Evolutionary conservation across 1,284 basidiomycete species (phyloP).

Genomic region (Sporisorium exsertum): DNA sequence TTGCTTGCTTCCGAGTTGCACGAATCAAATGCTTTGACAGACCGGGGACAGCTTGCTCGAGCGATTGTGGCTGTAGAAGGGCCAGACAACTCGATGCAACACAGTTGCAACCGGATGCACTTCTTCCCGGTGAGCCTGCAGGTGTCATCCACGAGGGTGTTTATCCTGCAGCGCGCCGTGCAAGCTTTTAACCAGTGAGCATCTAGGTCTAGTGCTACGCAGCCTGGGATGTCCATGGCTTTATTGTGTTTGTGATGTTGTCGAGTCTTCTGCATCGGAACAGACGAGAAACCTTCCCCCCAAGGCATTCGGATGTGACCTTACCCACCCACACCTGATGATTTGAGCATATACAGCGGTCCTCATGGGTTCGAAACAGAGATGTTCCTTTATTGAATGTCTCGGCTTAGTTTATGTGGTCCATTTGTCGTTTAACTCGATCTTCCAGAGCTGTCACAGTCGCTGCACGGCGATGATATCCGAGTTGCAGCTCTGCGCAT

Average conservation of each 20-base stretch:
- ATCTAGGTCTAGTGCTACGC: neutral
- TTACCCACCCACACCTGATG: neutral
- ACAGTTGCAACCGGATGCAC: neutral
- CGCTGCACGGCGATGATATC: no score
- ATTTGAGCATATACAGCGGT: neutral
- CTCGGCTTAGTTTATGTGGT: no score
- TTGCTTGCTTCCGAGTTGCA: neutral
- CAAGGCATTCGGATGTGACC: neutral
- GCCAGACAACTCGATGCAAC: neutral
- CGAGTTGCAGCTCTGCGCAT: no score
- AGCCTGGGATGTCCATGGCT: neutral
- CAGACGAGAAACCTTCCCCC: neutral
- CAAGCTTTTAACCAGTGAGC: neutral
- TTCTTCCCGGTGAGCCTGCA: neutral
- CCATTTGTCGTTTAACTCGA: no score
- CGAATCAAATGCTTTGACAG: neutral
- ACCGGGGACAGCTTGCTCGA: neutral
- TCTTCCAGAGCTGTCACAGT: no score
- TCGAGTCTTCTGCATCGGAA: neutral
- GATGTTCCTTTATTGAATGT: neutral
- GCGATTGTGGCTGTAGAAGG: neutral
- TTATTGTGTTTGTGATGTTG: neutral
- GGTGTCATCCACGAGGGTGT: neutral
- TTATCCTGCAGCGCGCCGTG: constrained; percentile 1
- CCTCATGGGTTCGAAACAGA: neutral